Base-by-base conservation (phyloP, 164 flowering plant species). In the Piper betle region DNA sequence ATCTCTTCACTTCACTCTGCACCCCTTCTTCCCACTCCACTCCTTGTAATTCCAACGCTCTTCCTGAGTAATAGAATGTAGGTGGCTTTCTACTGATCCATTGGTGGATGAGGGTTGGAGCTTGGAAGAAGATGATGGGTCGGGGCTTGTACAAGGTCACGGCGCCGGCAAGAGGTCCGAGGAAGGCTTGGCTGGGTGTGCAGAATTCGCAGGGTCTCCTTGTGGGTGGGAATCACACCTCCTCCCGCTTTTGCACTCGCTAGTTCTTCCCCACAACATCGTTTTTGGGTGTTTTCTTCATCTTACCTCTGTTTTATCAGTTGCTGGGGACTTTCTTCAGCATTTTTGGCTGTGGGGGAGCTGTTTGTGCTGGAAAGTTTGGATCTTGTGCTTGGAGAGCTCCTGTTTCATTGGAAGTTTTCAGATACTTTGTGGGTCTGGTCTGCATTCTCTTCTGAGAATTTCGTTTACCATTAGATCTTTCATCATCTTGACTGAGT, bases 141-240 rank as follows among this genome's bases (percentile, higher is more conserved):
- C 18, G 19, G 16, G 18, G 19, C 39, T 75, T 81, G 83, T 82
- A 65, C 70, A 79, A 80, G 57, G 58, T 67, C 70, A 79, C 79
- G 57, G 58, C 76, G 62, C 11, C 53, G 8, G 74, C 59, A 53
- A 83, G 84, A 59, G 64, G 72, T 73, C 82, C 83, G 19, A 80
- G 53, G 62, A 82, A 86, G 78, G 86, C 81, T 55, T 87, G 88
- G 96, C 68, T 91, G 73, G 81, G 86, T 61, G 74, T 69, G 37
- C 92, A 88, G 87, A 82, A 71, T 64, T 81, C 94, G 50, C 84
- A 77, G 77, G 87, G 83, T 55, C 66, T 92, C 87, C 93, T 92
- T 80, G 98, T 92, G 98, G 98, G 98, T 92, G 98, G 98, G 54
- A 92, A 92, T 67, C 98, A 92, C 87, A 92, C 98, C 69, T 87